phyloP scores from a whole-genome alignment of 2,329 filamentous ascomycete species.

The Ustilaginoidea virens region DNA sequence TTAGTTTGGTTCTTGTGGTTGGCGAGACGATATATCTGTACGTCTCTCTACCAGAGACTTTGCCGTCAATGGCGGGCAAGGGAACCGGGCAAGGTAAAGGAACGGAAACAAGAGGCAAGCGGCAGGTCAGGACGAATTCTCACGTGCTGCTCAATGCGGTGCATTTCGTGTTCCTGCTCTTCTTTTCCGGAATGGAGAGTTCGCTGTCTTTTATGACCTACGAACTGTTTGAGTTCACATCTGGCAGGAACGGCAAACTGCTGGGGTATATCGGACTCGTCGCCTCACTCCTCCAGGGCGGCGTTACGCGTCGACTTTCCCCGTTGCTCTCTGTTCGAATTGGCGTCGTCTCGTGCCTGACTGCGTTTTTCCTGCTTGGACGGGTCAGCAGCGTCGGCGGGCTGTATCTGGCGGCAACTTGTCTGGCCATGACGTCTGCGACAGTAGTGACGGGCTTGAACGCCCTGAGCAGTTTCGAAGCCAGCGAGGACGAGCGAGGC shows the following conservation, averaged over 20 bases:
- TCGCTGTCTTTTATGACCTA: constrained; percentile 96
- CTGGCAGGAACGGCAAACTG: constrained; percentile 67
- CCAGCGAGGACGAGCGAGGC: constrained; percentile 62
- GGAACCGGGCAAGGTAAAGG: constrained; percentile 13
- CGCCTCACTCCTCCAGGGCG: constrained; percentile 82
- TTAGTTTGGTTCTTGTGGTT: constrained; percentile 73
- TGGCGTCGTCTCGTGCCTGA: constrained; percentile 62
- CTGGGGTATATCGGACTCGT: constrained; percentile 85
- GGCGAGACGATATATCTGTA: constrained; percentile 83
- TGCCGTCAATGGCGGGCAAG: constrained; percentile 39
- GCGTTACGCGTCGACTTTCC: constrained; percentile 72
- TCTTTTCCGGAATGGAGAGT: constrained; percentile 97
- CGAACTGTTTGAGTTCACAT: constrained; percentile 73
- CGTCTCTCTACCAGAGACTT: constrained; percentile 69
- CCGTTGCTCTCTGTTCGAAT: constrained; percentile 66
- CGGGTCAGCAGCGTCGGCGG: constrained; percentile 49
- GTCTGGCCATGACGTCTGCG: constrained; percentile 78
- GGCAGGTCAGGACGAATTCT: constrained; percentile 53
- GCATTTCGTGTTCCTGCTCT: constrained; percentile 84
- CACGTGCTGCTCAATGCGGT: constrained; percentile 68
- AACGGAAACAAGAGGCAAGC: constrained; percentile 7
- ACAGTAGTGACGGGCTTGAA: constrained; percentile 93
- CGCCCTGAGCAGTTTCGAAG: constrained; percentile 82
- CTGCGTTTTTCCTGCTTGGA: constrained; percentile 67
- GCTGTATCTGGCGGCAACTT: constrained; percentile 68